These are phyloP conservation scores for Epichloe bromicola DNA, from an alignment of 2,329 filamentous ascomycete species.

Conservation along the genomic window DNA sequence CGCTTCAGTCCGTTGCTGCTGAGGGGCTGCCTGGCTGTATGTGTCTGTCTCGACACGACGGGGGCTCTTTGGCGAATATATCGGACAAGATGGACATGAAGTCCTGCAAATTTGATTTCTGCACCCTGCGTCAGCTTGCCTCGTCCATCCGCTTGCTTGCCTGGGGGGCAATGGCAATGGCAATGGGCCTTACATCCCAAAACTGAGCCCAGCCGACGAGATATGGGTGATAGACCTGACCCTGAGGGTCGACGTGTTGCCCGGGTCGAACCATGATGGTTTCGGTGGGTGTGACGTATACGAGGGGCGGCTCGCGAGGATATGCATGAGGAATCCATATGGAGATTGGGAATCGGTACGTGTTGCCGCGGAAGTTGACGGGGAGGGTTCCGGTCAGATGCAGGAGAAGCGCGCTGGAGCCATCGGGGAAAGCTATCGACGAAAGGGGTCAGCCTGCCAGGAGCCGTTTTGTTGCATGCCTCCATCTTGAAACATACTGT, in stretches of 20 bases:
- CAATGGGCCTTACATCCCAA: conserved; percentile 59
- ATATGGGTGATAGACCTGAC: conserved; percentile 91
- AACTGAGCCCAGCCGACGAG: conserved; percentile 78
- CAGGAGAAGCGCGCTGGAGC: conserved; percentile 72
- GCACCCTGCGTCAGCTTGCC: neutral
- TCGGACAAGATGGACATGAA: conserved; percentile 73
- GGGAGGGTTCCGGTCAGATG: conserved; percentile 79
- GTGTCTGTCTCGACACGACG: conserved; percentile 53
- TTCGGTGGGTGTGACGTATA: conserved; percentile 78
- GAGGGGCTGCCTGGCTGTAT: conserved; percentile 32
- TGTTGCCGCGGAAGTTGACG: conserved; percentile 77
- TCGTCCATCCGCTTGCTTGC: conserved; percentile 2
- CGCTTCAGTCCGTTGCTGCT: conserved; percentile 19
- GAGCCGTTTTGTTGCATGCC: conserved; percentile 1
- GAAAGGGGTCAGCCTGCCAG: conserved; percentile 6
- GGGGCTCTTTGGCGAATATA: conserved; percentile 93
- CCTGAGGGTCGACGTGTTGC: conserved; percentile 89
- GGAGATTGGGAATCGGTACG: conserved; percentile 82
- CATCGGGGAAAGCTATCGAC: conserved; percentile 68
- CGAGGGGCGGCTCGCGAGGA: conserved; percentile 72
- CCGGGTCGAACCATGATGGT: conserved; percentile 84
- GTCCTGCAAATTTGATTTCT: conserved; percentile 76
- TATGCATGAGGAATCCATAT: conserved; percentile 91
- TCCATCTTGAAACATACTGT: conserved; percentile 49
- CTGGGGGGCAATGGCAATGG: neutral